These are phyloP conservation scores for Scedosporium boydii DNA, from an alignment of 2,329 filamentous ascomycete species.

Conservation along the genomic window DNA sequence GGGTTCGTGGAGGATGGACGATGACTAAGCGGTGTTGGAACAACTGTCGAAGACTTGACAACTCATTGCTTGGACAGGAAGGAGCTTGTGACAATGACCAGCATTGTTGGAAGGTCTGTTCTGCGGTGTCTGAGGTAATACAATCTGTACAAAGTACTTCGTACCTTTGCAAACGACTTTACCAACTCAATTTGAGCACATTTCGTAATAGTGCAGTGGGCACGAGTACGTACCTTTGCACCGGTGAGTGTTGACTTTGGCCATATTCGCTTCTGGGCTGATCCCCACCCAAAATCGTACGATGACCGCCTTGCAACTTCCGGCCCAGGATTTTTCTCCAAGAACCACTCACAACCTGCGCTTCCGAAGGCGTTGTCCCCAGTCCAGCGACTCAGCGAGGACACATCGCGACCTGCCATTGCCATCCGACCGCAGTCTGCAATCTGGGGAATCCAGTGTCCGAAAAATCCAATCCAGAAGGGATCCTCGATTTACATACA, in stretches of 20 bases:
- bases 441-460: background rate
- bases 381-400: background rate
- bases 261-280: constrained; percentile 2
- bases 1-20: background rate
- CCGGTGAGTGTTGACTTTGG: background rate
- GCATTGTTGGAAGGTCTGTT: background rate
- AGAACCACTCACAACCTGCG: background rate
- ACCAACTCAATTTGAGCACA: too few species aligned
- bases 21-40: background rate
- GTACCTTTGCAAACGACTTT: too few species aligned
- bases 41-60: background rate
- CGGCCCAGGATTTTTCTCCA: constrained; percentile 1
- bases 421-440: background rate
- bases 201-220: background rate
- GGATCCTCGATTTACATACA: background rate
- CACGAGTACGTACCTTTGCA: background rate
- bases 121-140: background rate
- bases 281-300: constrained; percentile 7
- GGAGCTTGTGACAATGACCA: background rate
- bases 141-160: too few species aligned
- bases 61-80: too few species aligned
- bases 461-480: background rate
- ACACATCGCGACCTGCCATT: background rate
- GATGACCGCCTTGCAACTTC: constrained; percentile 1
- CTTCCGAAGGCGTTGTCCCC: background rate